phyloP scores from a whole-genome alignment of 345 rosid genomes.

The Noccaea caerulescens region DNA sequence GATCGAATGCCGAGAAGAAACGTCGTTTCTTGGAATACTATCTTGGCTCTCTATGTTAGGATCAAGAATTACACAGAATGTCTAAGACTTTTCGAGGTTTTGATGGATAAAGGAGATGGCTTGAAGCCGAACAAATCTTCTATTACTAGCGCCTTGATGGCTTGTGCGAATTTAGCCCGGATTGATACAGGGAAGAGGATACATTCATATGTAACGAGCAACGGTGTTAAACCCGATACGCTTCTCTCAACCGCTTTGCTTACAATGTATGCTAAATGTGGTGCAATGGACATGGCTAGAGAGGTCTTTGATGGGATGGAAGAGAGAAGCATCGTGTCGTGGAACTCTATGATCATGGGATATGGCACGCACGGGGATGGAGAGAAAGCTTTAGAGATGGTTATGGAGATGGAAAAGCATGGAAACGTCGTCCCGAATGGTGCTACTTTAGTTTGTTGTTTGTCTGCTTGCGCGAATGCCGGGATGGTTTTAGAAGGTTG shows the following conservation, averaged over 20 bases:
- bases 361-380: constrained; percentile 64
- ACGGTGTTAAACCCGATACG: constrained; percentile 46
- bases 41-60: constrained; percentile 61
- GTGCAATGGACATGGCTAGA: constrained; percentile 52
- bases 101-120: constrained; percentile 56
- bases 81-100: constrained; percentile 55
- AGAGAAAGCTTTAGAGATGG: constrained; percentile 56
- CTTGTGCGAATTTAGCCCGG: constrained; percentile 55
- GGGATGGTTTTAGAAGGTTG: constrained; percentile 73
- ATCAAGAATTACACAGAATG: constrained; percentile 54
- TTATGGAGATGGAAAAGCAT: constrained; percentile 57
- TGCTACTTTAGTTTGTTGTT: constrained; percentile 57
- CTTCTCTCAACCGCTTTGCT: constrained; percentile 65
- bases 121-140: constrained; percentile 58
- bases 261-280: constrained; percentile 57
- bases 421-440: constrained; percentile 50
- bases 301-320: constrained; percentile 51
- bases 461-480: constrained; percentile 58
- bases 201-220: constrained; percentile 54
- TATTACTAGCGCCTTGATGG: constrained; percentile 61
- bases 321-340: constrained; percentile 51
- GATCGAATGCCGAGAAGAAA: constrained; percentile 56
- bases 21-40: constrained; percentile 63
- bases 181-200: constrained; percentile 56
- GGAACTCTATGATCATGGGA: constrained; percentile 72